phyloP scores from a whole-genome alignment of 169 alveolate genomes.

The Plasmodium falciparum region DNA sequence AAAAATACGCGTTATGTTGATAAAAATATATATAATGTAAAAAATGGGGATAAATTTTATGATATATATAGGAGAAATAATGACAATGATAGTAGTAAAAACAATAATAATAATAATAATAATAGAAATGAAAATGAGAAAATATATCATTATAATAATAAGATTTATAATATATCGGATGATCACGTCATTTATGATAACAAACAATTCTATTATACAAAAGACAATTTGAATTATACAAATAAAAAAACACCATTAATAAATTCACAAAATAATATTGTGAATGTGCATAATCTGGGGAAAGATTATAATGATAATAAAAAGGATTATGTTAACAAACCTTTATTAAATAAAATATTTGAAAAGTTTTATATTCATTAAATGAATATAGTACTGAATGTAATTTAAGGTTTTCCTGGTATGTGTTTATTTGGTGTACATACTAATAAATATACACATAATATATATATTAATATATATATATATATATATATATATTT shows the following conservation, averaged over 20 bases:
- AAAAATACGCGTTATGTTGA: slow-evolving; percentile 40
- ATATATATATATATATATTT: not conserved
- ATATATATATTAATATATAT: slow-evolving; percentile 9
- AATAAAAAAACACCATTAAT: slow-evolving; percentile 1
- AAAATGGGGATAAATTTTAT: slow-evolving; percentile 20
- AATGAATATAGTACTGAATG: not conserved
- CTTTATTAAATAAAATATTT: slow-evolving; percentile 29
- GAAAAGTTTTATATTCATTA: slow-evolving; percentile 23
- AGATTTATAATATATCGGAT: not conserved
- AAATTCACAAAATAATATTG: not conserved
- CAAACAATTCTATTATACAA: not conserved
- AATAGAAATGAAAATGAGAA: not conserved
- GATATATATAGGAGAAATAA: not conserved
- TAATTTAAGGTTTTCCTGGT: not conserved
- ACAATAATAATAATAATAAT: slow-evolving; percentile 1
- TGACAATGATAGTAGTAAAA: not conserved
- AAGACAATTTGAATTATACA: not conserved
- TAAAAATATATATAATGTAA: slow-evolving; percentile 11
- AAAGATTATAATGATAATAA: not conserved
- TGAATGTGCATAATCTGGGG: not conserved
- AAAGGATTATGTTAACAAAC: not conserved
- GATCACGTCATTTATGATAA: not conserved
- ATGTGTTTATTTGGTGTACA: too few species aligned
- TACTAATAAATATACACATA: not conserved
- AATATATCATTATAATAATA: not conserved